Percentiles rank a stretch among this genome's conserved stretches.
Conservation (phyloP, 2,329 filamentous ascomycete species). For the Metarhizium robertsii region DNA sequence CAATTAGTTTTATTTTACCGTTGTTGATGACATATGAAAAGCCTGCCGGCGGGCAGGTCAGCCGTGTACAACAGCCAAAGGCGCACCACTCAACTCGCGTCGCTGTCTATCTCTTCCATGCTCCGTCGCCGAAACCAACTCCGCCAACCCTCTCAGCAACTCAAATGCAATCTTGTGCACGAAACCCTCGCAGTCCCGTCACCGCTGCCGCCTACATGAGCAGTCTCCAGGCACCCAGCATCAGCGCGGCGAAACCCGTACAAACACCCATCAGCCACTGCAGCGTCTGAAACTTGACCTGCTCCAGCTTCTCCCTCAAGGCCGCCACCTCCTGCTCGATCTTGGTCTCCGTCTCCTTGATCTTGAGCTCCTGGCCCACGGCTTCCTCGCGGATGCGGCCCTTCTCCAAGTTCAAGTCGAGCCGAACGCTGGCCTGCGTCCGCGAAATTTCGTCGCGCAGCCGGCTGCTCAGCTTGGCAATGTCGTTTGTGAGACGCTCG, state of each 20-base stretch:
- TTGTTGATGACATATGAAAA: not conserved
- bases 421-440: slow-evolving; percentile 82
- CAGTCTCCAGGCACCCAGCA: slow-evolving; percentile 62
- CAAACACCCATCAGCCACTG: slow-evolving; percentile 94
- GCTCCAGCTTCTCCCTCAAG: slow-evolving; percentile 83
- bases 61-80: not conserved
- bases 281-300: slow-evolving; percentile 94
- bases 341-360: slow-evolving; percentile 96
- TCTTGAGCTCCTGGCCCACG: slow-evolving; percentile 91
- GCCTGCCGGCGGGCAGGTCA: not conserved
- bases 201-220: slow-evolving; percentile 40
- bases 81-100: not conserved
- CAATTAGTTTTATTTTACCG: not conserved
- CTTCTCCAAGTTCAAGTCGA: slow-evolving; percentile 95
- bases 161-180: not conserved
- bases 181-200: not conserved
- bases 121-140: not conserved
- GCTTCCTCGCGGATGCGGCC: slow-evolving; percentile 93
- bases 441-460: slow-evolving; percentile 89
- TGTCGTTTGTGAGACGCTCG: slow-evolving; percentile 86
- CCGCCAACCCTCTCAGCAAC: not conserved
- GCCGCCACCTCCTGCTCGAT: slow-evolving; percentile 96
- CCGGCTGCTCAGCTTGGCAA: slow-evolving; percentile 84
- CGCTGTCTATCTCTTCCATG: not conserved
- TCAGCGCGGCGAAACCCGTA: slow-evolving; percentile 56